Conservation (phyloP, 768 basidiomycete genomes). For the Trametes coccinea region DNA sequence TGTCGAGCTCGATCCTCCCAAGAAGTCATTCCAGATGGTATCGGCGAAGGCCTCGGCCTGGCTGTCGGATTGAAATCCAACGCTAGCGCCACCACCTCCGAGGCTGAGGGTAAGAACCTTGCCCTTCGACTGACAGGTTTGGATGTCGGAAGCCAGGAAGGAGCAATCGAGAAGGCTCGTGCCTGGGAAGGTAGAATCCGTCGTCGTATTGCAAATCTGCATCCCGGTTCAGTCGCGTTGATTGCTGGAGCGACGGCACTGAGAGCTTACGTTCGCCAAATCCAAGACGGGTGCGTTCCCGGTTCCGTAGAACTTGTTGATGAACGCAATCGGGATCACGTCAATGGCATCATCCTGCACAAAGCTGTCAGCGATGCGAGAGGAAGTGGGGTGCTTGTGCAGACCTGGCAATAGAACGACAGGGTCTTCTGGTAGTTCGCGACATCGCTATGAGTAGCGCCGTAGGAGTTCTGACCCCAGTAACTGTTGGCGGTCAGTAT, state of each 20-base stretch:
- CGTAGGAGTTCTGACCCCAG: constrained; percentile 78
- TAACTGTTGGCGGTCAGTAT: constrained; percentile 42
- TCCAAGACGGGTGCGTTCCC: constrained; percentile 66
- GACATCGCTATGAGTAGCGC: constrained; percentile 51
- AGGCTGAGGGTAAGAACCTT: constrained; percentile 50
- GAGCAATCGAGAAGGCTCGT: constrained; percentile 43
- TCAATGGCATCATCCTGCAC: constrained; percentile 64
- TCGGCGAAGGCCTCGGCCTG: constrained; percentile 40
- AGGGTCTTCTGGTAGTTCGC: constrained; percentile 62
- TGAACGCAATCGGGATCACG: constrained; percentile 69
- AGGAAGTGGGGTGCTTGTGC: background rate
- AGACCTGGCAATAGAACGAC: constrained; percentile 63
- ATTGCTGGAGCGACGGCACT: background rate
- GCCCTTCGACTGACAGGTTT: constrained; percentile 45
- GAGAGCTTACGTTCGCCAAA: constrained; percentile 57
- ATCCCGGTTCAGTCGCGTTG: background rate
- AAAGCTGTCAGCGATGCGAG: background rate
- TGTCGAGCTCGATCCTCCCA: constrained; percentile 45
- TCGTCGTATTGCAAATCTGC: constrained; percentile 45
- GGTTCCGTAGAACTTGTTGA: constrained; percentile 63
- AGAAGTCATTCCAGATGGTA: constrained; percentile 46
- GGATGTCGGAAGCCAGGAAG: constrained; percentile 42
- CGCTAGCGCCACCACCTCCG: constrained; percentile 44
- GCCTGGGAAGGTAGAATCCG: constrained; percentile 43
- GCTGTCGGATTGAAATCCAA: constrained; percentile 40